phyloP scores from a whole-genome alignment of 2,329 filamentous ascomycete species.

The Hymenotorrendiella dingleyae region DNA sequence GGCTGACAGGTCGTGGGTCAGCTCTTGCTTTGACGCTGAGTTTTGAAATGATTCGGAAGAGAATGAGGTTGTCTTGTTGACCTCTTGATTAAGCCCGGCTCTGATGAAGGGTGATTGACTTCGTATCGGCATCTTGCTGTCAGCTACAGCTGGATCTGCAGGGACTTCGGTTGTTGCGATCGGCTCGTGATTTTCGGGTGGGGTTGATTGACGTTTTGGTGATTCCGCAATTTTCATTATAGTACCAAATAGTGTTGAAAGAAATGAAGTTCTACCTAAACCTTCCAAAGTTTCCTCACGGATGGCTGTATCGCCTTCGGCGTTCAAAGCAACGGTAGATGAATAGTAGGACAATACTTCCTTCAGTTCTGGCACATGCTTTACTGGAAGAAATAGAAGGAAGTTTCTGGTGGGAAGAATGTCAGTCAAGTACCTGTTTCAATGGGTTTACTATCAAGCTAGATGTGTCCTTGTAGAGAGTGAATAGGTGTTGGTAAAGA shows the following conservation, averaged over 20 bases:
- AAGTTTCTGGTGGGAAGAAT: conserved; percentile 71
- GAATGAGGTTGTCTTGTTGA: neutral
- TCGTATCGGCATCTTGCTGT: conserved; percentile 15
- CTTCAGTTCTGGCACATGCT: conserved; percentile 62
- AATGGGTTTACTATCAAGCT: too few relatives aligned
- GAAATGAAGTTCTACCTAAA: conserved; percentile 82
- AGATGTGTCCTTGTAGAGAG: too few relatives aligned
- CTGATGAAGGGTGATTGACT: conserved; percentile 11
- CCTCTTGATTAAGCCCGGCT: conserved; percentile 4
- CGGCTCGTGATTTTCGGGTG: conserved; percentile 3
- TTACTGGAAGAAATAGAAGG: conserved; percentile 76
- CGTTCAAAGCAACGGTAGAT: conserved; percentile 79
- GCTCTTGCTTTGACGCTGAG: conserved; percentile 5
- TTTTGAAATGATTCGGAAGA: neutral
- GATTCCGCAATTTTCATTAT: conserved; percentile 59
- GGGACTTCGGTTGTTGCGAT: neutral
- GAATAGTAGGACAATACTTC: conserved; percentile 88
- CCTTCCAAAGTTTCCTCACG: conserved; percentile 87
- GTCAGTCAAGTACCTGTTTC: too few relatives aligned
- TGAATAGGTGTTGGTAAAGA: too few relatives aligned
- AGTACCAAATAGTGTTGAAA: conserved; percentile 69
- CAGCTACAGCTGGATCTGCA: conserved; percentile 1
- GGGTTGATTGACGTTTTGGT: conserved; percentile 26
- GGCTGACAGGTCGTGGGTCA: conserved; percentile 12
- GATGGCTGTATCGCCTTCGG: conserved; percentile 90